Conservation (phyloP, 2,329 filamentous ascomycete genomes). For the Trichoderma sp. region DNA sequence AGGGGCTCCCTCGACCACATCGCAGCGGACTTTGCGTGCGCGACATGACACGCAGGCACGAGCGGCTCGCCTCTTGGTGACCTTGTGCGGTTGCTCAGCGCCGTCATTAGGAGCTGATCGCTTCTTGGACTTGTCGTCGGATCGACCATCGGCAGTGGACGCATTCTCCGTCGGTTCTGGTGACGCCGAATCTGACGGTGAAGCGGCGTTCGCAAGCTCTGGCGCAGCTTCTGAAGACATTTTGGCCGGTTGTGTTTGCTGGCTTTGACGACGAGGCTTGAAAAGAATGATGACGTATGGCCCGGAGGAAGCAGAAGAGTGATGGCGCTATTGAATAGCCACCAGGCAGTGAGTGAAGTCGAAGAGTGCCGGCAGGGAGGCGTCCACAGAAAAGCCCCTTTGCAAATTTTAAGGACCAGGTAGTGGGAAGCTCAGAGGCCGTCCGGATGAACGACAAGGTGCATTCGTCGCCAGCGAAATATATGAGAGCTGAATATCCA, state of each 20-base stretch:
- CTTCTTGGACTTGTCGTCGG: slow-evolving; percentile 39
- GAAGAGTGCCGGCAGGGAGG: neutral
- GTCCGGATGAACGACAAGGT: neutral
- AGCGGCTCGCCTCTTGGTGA: slow-evolving; percentile 80
- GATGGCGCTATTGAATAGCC: neutral
- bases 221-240: slow-evolving; percentile 15
- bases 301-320: neutral
- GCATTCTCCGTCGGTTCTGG: slow-evolving; percentile 21
- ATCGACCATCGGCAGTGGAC: slow-evolving; percentile 8
- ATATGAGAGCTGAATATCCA: neutral
- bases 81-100: slow-evolving; percentile 47
- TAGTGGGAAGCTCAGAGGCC: neutral
- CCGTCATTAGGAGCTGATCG: slow-evolving; percentile 39
- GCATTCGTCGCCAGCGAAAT: slow-evolving; percentile 2
- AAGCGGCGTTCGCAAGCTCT: slow-evolving; percentile 1
- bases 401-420: neutral
- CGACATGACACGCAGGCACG: slow-evolving; percentile 89
- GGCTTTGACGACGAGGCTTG: neutral
- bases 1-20: slow-evolving; percentile 85
- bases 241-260: neutral
- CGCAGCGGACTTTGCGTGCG: slow-evolving; percentile 87
- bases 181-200: slow-evolving; percentile 25
- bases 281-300: neutral
- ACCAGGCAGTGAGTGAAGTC: neutral
- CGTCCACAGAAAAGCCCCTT: slow-evolving; percentile 4